A percentile compares a stretch with the other conserved stretches of the same genome.
Conservation (phyloP, 129 eudicot species). For the Arctium minus region DNA sequence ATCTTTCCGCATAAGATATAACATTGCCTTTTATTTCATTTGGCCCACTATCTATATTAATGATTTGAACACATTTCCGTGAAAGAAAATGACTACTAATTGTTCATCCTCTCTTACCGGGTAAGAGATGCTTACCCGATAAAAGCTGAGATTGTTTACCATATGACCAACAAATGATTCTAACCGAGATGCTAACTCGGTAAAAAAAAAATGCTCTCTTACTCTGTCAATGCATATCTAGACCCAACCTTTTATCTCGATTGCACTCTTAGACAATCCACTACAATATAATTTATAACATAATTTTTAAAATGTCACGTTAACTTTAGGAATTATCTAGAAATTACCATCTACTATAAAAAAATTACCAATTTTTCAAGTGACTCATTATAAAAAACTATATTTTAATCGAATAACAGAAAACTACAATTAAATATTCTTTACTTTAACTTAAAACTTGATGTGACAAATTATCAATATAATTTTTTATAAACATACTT, state of each 20-base stretch:
- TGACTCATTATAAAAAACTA: too few relatives aligned
- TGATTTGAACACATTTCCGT: background rate
- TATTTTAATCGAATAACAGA: too few relatives aligned
- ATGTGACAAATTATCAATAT: too few relatives aligned
- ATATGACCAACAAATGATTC: background rate
- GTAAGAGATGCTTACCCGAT: background rate
- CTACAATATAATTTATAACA: too few relatives aligned
- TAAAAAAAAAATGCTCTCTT: background rate
- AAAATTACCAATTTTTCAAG: too few relatives aligned
- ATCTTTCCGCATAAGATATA: constrained; percentile 16
- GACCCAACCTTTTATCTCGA: background rate
- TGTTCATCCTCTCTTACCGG: background rate
- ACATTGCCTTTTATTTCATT: constrained; percentile 6
- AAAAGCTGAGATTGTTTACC: background rate
- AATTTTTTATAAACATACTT: too few relatives aligned
- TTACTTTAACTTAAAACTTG: too few relatives aligned
- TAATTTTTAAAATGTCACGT: too few relatives aligned
- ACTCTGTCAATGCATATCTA: background rate
- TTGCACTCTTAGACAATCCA: background rate
- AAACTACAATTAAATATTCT: too few relatives aligned
- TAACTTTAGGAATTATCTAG: too few relatives aligned
- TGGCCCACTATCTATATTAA: background rate
- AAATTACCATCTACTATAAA: too few relatives aligned
- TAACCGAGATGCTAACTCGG: background rate
- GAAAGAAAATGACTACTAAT: background rate